A percentile compares a stretch with the other conserved stretches of the same genome.
phyloP scores from a whole-genome alignment of 2,329 filamentous ascomycete species.

The Amylocarpus encephaloides region DNA sequence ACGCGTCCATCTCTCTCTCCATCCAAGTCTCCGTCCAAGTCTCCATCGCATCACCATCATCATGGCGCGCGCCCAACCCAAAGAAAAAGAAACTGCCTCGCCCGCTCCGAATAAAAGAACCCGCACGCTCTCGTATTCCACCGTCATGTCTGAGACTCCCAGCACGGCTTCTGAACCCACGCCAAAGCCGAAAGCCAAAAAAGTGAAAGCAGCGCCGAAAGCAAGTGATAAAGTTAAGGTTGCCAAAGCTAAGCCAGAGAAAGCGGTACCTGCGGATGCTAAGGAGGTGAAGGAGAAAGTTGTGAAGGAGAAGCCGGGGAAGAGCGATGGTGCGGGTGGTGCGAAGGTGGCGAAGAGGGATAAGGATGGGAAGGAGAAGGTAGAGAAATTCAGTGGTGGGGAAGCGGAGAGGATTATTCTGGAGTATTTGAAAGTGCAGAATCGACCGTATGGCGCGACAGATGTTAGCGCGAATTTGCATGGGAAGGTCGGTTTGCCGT shows the following conservation, averaged over 20 bases:
- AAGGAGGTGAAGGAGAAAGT: conserved; percentile 4
- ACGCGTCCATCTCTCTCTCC: neutral
- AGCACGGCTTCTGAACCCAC: conserved; percentile 1
- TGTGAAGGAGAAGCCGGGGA: neutral
- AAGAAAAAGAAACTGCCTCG: conserved; percentile 16
- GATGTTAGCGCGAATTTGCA: conserved; percentile 57
- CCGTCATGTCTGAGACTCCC: conserved; percentile 6
- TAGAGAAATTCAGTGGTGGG: conserved; percentile 25
- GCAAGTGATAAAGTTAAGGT: conserved; percentile 12
- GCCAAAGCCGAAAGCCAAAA: conserved; percentile 19
- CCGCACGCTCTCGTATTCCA: neutral
- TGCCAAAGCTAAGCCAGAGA: conserved; percentile 10
- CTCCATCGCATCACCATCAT: neutral
- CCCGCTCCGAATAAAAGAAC: conserved; percentile 15
- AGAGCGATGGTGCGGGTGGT: conserved; percentile 5
- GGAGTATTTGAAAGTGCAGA: conserved; percentile 34
- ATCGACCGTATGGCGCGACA: conserved; percentile 38
- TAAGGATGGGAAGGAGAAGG: conserved; percentile 27
- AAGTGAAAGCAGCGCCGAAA: conserved; percentile 19
- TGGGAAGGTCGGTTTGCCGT: conserved; percentile 40
- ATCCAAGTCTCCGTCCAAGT: neutral
- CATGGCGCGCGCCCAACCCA: neutral
- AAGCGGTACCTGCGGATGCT: neutral
- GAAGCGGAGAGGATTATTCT: conserved; percentile 32
- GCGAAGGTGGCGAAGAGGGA: neutral